phyloP scores from a whole-genome alignment of 2,329 filamentous ascomycete genomes.

The Alternaria sp. region DNA sequence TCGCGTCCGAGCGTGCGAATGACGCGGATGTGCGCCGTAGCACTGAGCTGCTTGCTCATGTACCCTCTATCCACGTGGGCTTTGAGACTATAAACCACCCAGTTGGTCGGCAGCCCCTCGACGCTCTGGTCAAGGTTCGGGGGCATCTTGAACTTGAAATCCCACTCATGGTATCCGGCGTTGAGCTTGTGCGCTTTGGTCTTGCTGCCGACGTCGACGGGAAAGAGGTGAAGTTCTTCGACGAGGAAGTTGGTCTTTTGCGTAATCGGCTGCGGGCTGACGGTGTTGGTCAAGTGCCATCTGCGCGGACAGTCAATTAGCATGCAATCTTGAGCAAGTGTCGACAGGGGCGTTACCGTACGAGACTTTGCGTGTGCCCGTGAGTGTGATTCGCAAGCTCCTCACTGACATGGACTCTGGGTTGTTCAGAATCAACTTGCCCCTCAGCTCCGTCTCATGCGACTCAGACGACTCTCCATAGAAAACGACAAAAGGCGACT shows the following conservation, averaged over 20 bases:
- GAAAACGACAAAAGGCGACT: slow-evolving; percentile 58
- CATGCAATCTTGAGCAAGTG: background rate
- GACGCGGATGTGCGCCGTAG: slow-evolving; percentile 68
- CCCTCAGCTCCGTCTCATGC: slow-evolving; percentile 53
- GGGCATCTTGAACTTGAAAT: slow-evolving; percentile 57
- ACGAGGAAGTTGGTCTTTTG: slow-evolving; percentile 56
- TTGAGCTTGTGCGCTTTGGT: slow-evolving; percentile 57
- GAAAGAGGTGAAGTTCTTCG: slow-evolving; percentile 54
- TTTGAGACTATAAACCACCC: slow-evolving; percentile 88
- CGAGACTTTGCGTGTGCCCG: slow-evolving; percentile 57
- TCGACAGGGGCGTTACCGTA: slow-evolving; percentile 30
- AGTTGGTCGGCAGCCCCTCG: slow-evolving; percentile 85
- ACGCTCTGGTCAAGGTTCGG: slow-evolving; percentile 76
- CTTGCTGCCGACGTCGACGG: slow-evolving; percentile 45
- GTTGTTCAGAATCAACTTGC: slow-evolving; percentile 55
- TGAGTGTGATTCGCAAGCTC: slow-evolving; percentile 54
- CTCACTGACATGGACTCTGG: slow-evolving; percentile 56
- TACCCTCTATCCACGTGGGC: slow-evolving; percentile 87
- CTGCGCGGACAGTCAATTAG: slow-evolving; percentile 28
- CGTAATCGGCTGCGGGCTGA: slow-evolving; percentile 51
- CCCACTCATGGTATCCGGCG: slow-evolving; percentile 57
- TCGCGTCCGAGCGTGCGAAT: slow-evolving; percentile 61
- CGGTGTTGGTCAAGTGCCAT: slow-evolving; percentile 47
- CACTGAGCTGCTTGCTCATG: slow-evolving; percentile 83
- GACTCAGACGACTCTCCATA: slow-evolving; percentile 56